Evolutionary conservation across 2,329 filamentous ascomycete species (phyloP).

Genomic region (Chaetoscypha palmicola): DNA sequence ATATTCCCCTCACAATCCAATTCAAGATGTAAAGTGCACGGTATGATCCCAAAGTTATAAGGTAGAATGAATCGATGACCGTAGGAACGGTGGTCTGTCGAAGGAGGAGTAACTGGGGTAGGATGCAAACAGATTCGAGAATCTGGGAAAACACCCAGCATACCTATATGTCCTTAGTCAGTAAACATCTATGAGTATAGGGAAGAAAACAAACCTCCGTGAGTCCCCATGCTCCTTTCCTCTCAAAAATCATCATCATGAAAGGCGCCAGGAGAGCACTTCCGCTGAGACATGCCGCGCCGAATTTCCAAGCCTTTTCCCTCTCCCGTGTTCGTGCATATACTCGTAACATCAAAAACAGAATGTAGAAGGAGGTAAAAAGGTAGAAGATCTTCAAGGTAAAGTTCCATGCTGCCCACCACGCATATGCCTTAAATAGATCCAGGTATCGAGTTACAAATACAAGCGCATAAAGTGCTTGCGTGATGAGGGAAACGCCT

Average conservation of each 20-base stretch:
- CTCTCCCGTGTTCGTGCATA: slow-evolving; percentile 83
- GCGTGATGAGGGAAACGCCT: slow-evolving; percentile 86
- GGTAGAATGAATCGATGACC: slow-evolving; percentile 94
- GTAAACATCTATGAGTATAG: neutral
- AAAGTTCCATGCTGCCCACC: slow-evolving; percentile 59
- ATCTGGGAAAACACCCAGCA: slow-evolving; percentile 86
- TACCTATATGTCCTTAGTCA: slow-evolving; percentile 42
- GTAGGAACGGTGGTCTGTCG: slow-evolving; percentile 94
- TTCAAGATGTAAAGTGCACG: slow-evolving; percentile 85
- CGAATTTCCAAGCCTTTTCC: slow-evolving; percentile 91
- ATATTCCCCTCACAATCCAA: slow-evolving; percentile 68
- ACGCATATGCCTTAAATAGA: slow-evolving; percentile 46
- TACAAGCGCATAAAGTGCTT: slow-evolving; percentile 78
- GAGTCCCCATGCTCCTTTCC: slow-evolving; percentile 40
- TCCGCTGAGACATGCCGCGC: slow-evolving; percentile 58
- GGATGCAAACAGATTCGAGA: slow-evolving; percentile 82
- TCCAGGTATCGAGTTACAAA: slow-evolving; percentile 86
- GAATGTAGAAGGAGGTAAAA: slow-evolving; percentile 73
- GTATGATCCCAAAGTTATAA: slow-evolving; percentile 80
- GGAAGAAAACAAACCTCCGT: slow-evolving; percentile 37
- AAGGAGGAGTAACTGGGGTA: slow-evolving; percentile 85
- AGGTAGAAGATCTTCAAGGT: slow-evolving; percentile 89
- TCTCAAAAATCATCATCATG: slow-evolving; percentile 60
- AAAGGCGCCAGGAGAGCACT: slow-evolving; percentile 65
- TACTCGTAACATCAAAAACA: slow-evolving; percentile 78